Evolutionary conservation across 345 rosid genomes (phyloP), one percentile per base, ranked within the genome.

Genomic region (Lepidium didymum): DNA sequence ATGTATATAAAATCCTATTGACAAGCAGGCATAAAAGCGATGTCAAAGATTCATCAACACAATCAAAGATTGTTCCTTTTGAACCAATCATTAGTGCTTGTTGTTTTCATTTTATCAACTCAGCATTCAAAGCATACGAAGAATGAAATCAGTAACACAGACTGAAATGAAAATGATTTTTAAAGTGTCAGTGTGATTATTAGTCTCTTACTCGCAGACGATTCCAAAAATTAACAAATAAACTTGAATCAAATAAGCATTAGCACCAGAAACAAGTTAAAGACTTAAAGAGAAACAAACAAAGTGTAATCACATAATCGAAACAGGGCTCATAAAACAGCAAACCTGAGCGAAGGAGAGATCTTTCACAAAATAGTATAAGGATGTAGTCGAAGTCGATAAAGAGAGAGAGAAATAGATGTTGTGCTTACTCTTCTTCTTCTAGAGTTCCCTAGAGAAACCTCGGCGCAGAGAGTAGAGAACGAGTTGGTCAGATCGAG

Each of bases 401-500:
- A 25, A 15, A 65, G 54, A 19, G 21, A 19, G 21, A 8, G n/a
- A 40, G 3, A 11, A 16, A 49, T 3, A 14, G 57, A 41, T 10
- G 53, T 10, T 33, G 33, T 10, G 2, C 42, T 57, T 42, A 11
- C 35, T 51, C 37, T 18, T 8, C n/a, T n/a, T n/a, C 69, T 86
- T 85, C 88, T 82, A 81, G 86, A 85, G 65, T 13, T 73, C 61
- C 64, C 91, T 38, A 74, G 85, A 85, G 34, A 21, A 34, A 14
- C 52, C 46, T 45, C 13, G 36, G 65, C 65, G 53, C 3, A 2
- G 21, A 19, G 21, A 19, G 2, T 19, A 2, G 21, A 19, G 21
- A 19, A 1, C 21, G 21, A 19, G 21, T 19, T 19, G 21, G 21
- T 19, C 21, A 19, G 21, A 19, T n/a, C 21, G 21, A 19, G 21